Evolutionary conservation across 192 early-diverging fungal species (phyloP), one percentile per base, ranked within the genome.

Genomic region (Phycomyces blakesleeanus): DNA sequence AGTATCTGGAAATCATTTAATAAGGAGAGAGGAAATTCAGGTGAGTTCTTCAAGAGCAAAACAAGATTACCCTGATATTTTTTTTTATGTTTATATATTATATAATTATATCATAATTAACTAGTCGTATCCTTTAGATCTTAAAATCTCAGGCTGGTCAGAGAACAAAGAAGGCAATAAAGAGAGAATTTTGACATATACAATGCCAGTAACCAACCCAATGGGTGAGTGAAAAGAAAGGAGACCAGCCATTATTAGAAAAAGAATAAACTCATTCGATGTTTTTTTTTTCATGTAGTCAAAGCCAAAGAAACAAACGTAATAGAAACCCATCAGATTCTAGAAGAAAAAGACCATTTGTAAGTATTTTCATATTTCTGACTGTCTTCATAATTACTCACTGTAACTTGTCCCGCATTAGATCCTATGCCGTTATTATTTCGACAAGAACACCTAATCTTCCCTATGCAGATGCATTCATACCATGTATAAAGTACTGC

Each of bases 381-480:
- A n/a, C n/a, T n/a, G n/a, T n/a, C n/a, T n/a, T 57, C 59, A n/a
- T 69, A 67, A 42, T 50, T 42, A 8, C 34, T 64, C 64, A 53
- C 34, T 58, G 9, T 27, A 29, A 0, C 0, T 26, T 20, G 26
- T n/a, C 24, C 39, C n/a, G 29, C 9, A 34, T 3, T 77, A 77
- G 75, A 11, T 65, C 64, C 10, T 78, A 87, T 63, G 74, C 78
- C 0, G 72, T 86, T 25, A 70, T 73, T 12, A 59, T 69, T 2
- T 55, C 69, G 25, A 78, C 76, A 18, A 66, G 66, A 38, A 85
- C 87, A 16, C 80, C 85, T 2, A 70, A 78, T 16, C 55, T 90
- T 55, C 87, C 89, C 1, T 92, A 88, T 63, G 82, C 76, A 41
- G 90, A 92, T 69, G 76, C 79, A 9, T 92, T 92, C 68, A 70